Conservation (phyloP, 495 filamentous ascomycete species). For the Aspergillus nanangensis region DNA sequence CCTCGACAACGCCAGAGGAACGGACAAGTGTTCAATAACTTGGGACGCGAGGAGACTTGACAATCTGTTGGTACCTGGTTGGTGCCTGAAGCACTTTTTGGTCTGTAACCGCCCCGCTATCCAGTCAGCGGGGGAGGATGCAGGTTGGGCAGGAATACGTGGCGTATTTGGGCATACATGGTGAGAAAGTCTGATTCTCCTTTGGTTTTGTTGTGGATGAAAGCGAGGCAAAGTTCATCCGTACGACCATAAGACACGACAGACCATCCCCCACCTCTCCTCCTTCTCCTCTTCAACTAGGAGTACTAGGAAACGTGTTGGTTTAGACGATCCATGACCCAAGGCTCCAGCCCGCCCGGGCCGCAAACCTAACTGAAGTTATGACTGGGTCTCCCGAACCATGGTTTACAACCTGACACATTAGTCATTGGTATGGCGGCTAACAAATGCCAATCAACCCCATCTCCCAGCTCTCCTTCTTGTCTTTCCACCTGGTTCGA, state of each 20-base stretch:
- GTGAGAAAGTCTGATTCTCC: too few relatives aligned
- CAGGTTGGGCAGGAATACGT: conserved; percentile 43
- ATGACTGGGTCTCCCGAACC: neutral
- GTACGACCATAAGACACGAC: too few relatives aligned
- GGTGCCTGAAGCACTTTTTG: neutral
- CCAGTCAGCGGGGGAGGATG: neutral
- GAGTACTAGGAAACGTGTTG: too few relatives aligned
- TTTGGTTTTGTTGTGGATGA: too few relatives aligned
- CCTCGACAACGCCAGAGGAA: neutral
- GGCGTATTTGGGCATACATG: conserved; percentile 33
- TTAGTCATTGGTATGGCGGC: too few relatives aligned
- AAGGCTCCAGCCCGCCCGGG: conserved; percentile 4
- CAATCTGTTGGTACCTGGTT: neutral
- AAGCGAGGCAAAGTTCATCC: too few relatives aligned
- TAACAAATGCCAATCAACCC: too few relatives aligned
- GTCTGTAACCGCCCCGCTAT: conserved; percentile 7
- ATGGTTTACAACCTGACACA: neutral
- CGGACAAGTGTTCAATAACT: neutral
- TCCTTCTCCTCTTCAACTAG: too few relatives aligned
- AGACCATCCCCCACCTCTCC: too few relatives aligned
- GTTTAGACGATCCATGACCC: too few relatives aligned
- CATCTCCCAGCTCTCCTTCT: too few relatives aligned
- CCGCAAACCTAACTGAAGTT: conserved; percentile 1
- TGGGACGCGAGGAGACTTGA: neutral
- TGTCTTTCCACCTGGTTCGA: too few relatives aligned